Conservation (phyloP, 352 stramenopile genomes). For the Phytopythium kandeliae region DNA sequence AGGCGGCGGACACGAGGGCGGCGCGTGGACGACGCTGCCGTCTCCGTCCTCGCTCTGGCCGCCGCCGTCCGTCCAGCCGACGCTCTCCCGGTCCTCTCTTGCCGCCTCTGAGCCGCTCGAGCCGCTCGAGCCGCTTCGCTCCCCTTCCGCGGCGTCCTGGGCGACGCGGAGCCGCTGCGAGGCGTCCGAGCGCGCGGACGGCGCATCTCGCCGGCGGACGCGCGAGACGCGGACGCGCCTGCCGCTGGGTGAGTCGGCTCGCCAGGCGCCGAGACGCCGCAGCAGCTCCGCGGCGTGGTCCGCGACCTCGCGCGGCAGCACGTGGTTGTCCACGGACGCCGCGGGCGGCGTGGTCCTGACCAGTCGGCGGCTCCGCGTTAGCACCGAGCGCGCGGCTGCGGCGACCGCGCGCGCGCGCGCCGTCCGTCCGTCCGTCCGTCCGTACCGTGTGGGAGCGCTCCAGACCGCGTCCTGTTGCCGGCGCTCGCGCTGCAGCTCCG, state of each 20-base stretch:
- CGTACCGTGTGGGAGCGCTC: conserved; percentile 25
- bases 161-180: not conserved
- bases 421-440: no score
- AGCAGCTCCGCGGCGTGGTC: conserved; percentile 30
- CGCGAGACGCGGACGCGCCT: not conserved
- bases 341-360: conserved; percentile 10
- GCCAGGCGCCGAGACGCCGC: conserved; percentile 15
- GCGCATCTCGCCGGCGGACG: not conserved
- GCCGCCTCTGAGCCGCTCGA: not conserved
- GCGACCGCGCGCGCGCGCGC: no score
- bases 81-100: not conserved
- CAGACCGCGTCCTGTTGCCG: conserved; percentile 51
- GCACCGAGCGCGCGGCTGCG: no score
- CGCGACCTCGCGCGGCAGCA: conserved; percentile 17
- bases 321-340: conserved; percentile 31
- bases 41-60: no score
- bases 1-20: not conserved
- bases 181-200: no score
- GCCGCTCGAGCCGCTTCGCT: no score
- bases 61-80: not conserved
- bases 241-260: not conserved
- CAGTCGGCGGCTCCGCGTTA: no score
- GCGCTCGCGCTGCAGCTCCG: conserved; percentile 30
- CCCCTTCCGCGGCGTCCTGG: not conserved
- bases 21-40: no score